A percentile compares a stretch with the other conserved stretches of the same genome.
These are phyloP conservation scores for Wickerhamiella sergipiensis DNA, from an alignment of 805 yeast genomes.

Conservation along the genomic window DNA sequence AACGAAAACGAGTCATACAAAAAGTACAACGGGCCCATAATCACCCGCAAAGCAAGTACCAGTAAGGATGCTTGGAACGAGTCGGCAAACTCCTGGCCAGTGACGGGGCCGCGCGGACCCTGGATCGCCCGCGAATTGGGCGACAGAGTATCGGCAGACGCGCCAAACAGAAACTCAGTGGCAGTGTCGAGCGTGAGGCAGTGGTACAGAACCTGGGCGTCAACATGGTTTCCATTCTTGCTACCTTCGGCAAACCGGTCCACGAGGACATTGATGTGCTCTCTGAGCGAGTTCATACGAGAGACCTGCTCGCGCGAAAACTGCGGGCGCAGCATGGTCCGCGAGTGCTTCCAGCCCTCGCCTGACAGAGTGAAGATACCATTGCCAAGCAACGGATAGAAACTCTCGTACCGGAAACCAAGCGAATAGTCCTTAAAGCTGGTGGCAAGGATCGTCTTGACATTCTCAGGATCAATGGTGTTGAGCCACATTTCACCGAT, in stretches of 20 bases:
- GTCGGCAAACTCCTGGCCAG: constrained; percentile 18
- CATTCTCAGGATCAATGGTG: constrained; percentile 20
- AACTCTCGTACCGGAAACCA: constrained; percentile 17
- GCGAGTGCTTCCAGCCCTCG: constrained; percentile 22
- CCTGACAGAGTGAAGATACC: constrained; percentile 23
- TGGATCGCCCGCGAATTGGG: constrained; percentile 7
- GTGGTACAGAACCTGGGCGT: constrained; percentile 17
- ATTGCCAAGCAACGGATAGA: constrained; percentile 17
- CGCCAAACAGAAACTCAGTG: constrained; percentile 21
- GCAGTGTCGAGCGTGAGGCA: constrained; percentile 19
- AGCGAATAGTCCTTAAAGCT: constrained; percentile 19
- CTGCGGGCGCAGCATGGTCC: constrained; percentile 22
- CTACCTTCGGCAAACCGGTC: constrained; percentile 6
- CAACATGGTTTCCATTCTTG: constrained; percentile 11
- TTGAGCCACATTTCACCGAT: constrained; percentile 12
- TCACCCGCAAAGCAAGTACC: constrained; percentile 14
- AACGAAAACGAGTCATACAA: constrained; percentile 22
- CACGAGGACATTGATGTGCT: constrained; percentile 17
- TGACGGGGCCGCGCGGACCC: constrained; percentile 15
- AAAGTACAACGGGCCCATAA: constrained; percentile 15
- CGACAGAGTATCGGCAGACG: constrained; percentile 17
- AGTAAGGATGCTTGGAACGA: constrained; percentile 16
- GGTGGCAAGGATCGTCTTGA: constrained; percentile 19
- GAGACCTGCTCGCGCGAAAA: constrained; percentile 13
- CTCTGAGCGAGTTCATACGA: constrained; percentile 10